Evolutionary conservation across 2,329 filamentous ascomycete species (phyloP).

Genomic region (Thelonectria olida): DNA sequence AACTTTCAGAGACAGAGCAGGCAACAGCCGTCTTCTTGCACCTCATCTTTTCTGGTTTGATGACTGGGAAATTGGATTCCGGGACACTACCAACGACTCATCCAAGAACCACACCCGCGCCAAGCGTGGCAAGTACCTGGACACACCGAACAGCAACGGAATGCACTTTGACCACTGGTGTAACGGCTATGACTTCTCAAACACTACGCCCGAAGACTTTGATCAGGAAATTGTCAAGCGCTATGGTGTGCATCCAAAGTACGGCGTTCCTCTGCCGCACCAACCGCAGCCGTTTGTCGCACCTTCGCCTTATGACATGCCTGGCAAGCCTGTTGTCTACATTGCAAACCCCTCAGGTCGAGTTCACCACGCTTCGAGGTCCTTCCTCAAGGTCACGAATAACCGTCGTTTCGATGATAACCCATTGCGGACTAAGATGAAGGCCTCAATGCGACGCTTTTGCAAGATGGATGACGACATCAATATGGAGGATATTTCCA

Average conservation of each 20-base stretch:
- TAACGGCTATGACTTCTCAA: slow-evolving; percentile 62
- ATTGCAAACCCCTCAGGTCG: slow-evolving; percentile 57
- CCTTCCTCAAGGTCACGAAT: slow-evolving; percentile 48
- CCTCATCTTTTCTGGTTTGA: slow-evolving; percentile 59
- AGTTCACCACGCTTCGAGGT: slow-evolving; percentile 59
- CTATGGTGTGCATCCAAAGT: slow-evolving; percentile 61
- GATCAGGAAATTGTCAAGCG: slow-evolving; percentile 60
- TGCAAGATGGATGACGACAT: slow-evolving; percentile 49
- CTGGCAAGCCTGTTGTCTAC: slow-evolving; percentile 59
- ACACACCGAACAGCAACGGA: slow-evolving; percentile 62
- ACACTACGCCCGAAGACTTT: slow-evolving; percentile 58
- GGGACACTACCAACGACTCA: slow-evolving; percentile 66
- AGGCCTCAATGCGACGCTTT: slow-evolving; percentile 47
- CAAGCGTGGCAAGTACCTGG: slow-evolving; percentile 63
- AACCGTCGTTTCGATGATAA: slow-evolving; percentile 46
- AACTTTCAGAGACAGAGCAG: slow-evolving; percentile 51
- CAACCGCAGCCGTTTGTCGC: slow-evolving; percentile 57
- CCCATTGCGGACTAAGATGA: slow-evolving; percentile 47
- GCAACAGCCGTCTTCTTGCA: slow-evolving; percentile 62
- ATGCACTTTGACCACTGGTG: slow-evolving; percentile 65
- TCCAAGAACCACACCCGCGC: slow-evolving; percentile 62
- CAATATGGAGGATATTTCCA: slow-evolving; percentile 44
- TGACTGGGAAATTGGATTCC: slow-evolving; percentile 66
- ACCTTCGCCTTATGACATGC: slow-evolving; percentile 52
- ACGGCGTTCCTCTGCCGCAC: slow-evolving; percentile 60